phyloP scores from a whole-genome alignment of 2,329 filamentous ascomycete genomes.

The Aspergillus ibericus region DNA sequence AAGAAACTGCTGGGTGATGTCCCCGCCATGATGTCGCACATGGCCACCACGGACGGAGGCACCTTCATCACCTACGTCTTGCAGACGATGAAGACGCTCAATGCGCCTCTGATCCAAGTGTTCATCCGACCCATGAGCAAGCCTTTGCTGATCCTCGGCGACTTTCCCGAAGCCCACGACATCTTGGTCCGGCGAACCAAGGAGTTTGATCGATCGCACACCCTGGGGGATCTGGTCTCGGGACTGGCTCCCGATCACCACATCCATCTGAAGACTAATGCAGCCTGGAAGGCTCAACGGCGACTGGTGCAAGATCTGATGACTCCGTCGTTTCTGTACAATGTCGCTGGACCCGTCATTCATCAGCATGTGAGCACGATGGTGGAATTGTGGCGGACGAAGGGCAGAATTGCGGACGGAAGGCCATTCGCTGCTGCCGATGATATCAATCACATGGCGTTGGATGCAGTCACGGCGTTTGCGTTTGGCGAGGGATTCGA shows the following conservation, averaged over 20 bases:
- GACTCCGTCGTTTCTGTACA: conserved; percentile 28
- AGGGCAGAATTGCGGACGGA: conserved; percentile 27
- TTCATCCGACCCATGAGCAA: conserved; percentile 48
- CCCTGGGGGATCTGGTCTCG: not conserved
- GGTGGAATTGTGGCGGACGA: conserved; percentile 34
- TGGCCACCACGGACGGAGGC: too few relatives aligned
- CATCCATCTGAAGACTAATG: not conserved
- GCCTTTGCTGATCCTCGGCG: conserved; percentile 46
- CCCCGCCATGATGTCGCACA: not conserved
- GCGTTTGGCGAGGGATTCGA: not conserved
- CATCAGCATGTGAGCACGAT: conserved; percentile 14
- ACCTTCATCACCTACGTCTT: not conserved
- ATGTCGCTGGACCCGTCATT: not conserved
- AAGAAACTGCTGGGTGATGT: not conserved
- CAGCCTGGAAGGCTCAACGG: not conserved
- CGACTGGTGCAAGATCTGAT: conserved; percentile 30
- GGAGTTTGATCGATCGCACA: conserved; percentile 21
- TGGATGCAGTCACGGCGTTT: conserved; percentile 35
- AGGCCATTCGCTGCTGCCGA: conserved; percentile 34
- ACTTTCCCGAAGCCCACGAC: conserved; percentile 21
- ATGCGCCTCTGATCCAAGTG: conserved; percentile 49
- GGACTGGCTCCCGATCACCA: not conserved
- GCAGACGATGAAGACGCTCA: conserved; percentile 20
- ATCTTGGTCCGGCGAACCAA: conserved; percentile 14
- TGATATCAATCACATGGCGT: conserved; percentile 37